Evolutionary conservation across 2,329 filamentous ascomycete genomes (phyloP), one percentile per base, ranked within the genome.

Genomic region (Colletotrichum cordylinicola): DNA sequence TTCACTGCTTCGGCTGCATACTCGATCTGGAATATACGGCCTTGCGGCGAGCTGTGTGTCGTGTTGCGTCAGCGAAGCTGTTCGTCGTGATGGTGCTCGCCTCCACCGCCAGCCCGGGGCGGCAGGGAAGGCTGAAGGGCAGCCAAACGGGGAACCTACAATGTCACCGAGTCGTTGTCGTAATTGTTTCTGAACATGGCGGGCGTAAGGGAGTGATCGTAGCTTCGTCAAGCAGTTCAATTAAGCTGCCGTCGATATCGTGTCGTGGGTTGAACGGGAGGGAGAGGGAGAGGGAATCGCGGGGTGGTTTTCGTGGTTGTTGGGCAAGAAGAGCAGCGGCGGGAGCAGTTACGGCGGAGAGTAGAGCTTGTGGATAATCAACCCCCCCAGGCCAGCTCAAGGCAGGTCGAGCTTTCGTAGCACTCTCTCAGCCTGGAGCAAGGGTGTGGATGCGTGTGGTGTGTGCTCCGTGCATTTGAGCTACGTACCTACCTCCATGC

Each of bases 91-190:
- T 67, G 37, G 37, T 31, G 37, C 65, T 24, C 48, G n/a, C 58
- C 9, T 60, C 60, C 52, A 71, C 9, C 48, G 65, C 56, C 15
- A 55, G 12, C 52, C 69, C 56, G 64, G 74, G 64, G 9, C 18
- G 29, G 58, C 15, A 31, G 70, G 60, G 62, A 70, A 48, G 67
- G 68, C 62, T 43, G 76, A 55, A 58, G 70, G 73, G 33, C 33
- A n/a, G 48, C 33, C 65, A 69, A 76, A 69, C 78, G 83, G 87
- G 58, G 13, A 64, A 64, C 93, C 88, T 91, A 98, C 96, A 98
- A 99, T 88, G 97, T 99, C 88, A 98, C 96, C 78, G 96, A 98
- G 88, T 99, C 97, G 93, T 99, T 99, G 90, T 99, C 97, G 91
- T 99, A 99, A 88, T 98, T 98, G 91, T 99, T 99, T 88, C 97